Conservation (phyloP, 208 protist genomes). For the Acanthamoeba royreba region DNA sequence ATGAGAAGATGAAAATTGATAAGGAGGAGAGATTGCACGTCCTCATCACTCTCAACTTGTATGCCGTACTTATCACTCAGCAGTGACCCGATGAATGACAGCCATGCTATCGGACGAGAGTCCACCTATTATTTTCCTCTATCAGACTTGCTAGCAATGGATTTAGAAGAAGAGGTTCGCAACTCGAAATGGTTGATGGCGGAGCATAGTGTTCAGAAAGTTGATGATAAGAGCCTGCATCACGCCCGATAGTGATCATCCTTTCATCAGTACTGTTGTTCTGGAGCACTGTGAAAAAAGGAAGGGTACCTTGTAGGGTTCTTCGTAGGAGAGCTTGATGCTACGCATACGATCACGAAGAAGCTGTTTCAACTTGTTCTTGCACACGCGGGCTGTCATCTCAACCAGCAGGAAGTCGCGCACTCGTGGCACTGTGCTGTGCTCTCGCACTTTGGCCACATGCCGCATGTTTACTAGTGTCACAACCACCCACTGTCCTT, state of each 20-base stretch:
- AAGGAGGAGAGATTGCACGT: background rate
- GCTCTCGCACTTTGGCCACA: background rate
- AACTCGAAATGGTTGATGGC: constrained; percentile 14
- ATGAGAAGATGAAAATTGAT: background rate
- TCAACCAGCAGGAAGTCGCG: background rate
- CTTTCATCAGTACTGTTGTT: background rate
- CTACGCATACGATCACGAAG: constrained; percentile 1
- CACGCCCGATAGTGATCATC: background rate
- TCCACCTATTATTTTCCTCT: background rate
- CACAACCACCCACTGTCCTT: background rate
- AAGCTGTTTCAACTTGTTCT: constrained; percentile 19
- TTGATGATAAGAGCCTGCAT: constrained; percentile 31
- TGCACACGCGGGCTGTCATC: constrained; percentile 38
- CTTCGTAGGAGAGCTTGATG: constrained; percentile 40
- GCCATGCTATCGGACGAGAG: constrained; percentile 23
- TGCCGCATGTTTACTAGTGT: constrained; percentile 34
- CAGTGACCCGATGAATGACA: background rate
- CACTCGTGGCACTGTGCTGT: background rate
- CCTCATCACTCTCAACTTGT: background rate
- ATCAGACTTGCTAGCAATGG: no score
- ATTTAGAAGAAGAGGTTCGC: no score
- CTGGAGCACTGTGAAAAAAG: no score
- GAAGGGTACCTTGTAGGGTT: background rate
- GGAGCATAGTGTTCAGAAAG: constrained; percentile 45
- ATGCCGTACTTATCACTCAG: constrained; percentile 15